phyloP scores from a whole-genome alignment of 148 eudicot genomes.

The Heliosperma pusillum region DNA sequence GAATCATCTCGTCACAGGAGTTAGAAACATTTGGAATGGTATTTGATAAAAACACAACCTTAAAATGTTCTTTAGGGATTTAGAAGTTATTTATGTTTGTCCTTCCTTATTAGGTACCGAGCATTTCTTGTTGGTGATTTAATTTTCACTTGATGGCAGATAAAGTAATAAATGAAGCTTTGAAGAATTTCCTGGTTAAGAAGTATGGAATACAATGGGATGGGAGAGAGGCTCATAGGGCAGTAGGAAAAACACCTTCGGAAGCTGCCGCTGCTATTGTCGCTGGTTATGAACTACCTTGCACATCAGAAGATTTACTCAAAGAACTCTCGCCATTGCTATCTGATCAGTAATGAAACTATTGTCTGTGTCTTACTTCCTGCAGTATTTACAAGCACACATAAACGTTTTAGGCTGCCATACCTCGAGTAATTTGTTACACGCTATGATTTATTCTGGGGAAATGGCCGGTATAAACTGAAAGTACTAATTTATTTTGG shows the following conservation, averaged over 20 bases:
- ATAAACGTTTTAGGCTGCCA: not conserved
- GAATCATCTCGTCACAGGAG: no score
- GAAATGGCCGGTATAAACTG: not conserved
- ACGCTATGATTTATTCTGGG: conserved; percentile 3
- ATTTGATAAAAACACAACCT: not conserved
- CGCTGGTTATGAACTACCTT: conserved; percentile 69
- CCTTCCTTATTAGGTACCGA: no score
- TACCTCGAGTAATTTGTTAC: conserved; percentile 1
- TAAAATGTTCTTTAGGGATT: not conserved
- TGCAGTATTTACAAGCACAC: conserved; percentile 9
- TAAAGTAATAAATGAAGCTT: conserved; percentile 60
- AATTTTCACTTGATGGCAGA: conserved; percentile 45
- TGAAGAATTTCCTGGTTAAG: conserved; percentile 55
- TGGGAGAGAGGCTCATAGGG: conserved; percentile 50
- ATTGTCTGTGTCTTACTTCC: conserved; percentile 3
- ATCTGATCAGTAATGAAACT: conserved; percentile 52
- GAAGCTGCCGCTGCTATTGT: conserved; percentile 81
- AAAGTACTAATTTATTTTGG: not conserved
- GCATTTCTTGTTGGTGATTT: conserved; percentile 23
- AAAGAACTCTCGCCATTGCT: conserved; percentile 58
- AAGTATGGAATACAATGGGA: conserved; percentile 88
- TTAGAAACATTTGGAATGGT: not conserved
- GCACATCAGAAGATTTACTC: conserved; percentile 58
- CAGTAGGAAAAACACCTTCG: conserved; percentile 66
- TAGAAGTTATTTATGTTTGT: conserved; percentile 13